A percentile compares a stretch with the other conserved stretches of the same genome.
Evolutionary conservation across 495 filamentous ascomycete species (phyloP).

Genomic region (Letharia columbiana): DNA sequence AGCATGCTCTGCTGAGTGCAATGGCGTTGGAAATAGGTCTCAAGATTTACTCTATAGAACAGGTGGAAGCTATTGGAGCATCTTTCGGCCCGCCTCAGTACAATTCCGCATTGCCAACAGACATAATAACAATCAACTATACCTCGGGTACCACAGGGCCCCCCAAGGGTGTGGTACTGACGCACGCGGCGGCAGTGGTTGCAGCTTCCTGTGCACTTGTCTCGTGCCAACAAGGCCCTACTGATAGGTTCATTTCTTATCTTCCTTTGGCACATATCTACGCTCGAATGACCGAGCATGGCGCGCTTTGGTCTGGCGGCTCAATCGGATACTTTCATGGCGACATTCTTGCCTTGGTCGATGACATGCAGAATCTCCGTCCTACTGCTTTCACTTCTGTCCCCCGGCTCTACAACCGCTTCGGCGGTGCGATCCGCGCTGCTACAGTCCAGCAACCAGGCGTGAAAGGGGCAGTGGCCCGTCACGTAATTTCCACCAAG

Average conservation of each 20-base stretch:
- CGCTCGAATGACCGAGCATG: slow-evolving; percentile 74
- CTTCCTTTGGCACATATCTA: slow-evolving; percentile 94
- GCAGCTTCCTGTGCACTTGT: slow-evolving; percentile 53
- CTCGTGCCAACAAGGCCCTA: slow-evolving; percentile 39
- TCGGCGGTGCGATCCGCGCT: slow-evolving; percentile 69
- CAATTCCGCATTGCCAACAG: slow-evolving; percentile 58
- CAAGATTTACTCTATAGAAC: slow-evolving; percentile 63
- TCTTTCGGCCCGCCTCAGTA: slow-evolving; percentile 55
- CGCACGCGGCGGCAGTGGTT: slow-evolving; percentile 71
- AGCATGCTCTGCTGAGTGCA: slow-evolving; percentile 63
- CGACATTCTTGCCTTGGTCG: slow-evolving; percentile 75
- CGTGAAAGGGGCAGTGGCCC: slow-evolving; percentile 71
- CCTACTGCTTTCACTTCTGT: slow-evolving; percentile 84
- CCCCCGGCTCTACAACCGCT: slow-evolving; percentile 87
- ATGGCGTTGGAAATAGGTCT: slow-evolving; percentile 66
- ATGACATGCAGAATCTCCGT: slow-evolving; percentile 80
- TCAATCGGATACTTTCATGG: slow-evolving; percentile 93
- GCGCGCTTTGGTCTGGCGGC: slow-evolving; percentile 59
- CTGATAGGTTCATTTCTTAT: slow-evolving; percentile 70
- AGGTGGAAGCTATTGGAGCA: slow-evolving; percentile 71
- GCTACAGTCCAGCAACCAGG: slow-evolving; percentile 71
- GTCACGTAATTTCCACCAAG: slow-evolving; percentile 72
- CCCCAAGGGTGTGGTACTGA: slow-evolving; percentile 87
- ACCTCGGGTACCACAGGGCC: slow-evolving; percentile 92
- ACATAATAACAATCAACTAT: slow-evolving; percentile 93